Evolutionary conservation across 805 yeast genomes (phyloP), one percentile per base, ranked within the genome.

Genomic region (Ogataea neopini): DNA sequence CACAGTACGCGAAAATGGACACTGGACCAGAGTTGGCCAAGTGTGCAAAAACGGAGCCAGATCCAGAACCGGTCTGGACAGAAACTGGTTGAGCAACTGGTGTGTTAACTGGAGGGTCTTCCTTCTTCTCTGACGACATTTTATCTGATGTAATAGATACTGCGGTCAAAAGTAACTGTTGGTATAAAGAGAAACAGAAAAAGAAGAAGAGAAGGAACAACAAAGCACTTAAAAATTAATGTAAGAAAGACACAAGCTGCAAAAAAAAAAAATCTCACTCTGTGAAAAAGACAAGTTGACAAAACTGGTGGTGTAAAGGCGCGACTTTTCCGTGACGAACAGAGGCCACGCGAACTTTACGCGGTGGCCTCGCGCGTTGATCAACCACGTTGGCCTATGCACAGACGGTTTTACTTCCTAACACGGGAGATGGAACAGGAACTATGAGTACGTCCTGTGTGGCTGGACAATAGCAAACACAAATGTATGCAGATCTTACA

Each of bases 1-100:
- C 75, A 77, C 99, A 94, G 81, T 94, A 94, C 30, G 86, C 78
- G 49, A 84, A 64, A 59, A 88, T 87, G 42, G 96, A 86, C 49
- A 86, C 62, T 9, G 84, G 84, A 7, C 81, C 84, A 11, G 81
- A 76, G 64, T 79, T 80, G 51, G 76, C 77, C 17, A 69, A 28
- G 25, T 56, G 55, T 8, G 55, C 37, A n/a, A 58, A 45, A 7
- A 51, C 39, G 10, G 54, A 49, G 35, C 53, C 50, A 13, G 58
- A 52, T 10, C 57, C 51, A 28, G 55, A 52, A 14, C 53, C 43
- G 20, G 45, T 47, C 20, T 42, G 42, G 23, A 50, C 48, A 33
- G 60, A 48, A 4, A 57, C 59, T 20, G 53, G 48, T n/a, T 40
- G 54, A 28, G 50, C 28, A 30, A 40, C 43, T 18, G 51, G 49